phyloP scores from a whole-genome alignment of 768 basidiomycete genomes.

The Stropharia rugosoannulata region DNA sequence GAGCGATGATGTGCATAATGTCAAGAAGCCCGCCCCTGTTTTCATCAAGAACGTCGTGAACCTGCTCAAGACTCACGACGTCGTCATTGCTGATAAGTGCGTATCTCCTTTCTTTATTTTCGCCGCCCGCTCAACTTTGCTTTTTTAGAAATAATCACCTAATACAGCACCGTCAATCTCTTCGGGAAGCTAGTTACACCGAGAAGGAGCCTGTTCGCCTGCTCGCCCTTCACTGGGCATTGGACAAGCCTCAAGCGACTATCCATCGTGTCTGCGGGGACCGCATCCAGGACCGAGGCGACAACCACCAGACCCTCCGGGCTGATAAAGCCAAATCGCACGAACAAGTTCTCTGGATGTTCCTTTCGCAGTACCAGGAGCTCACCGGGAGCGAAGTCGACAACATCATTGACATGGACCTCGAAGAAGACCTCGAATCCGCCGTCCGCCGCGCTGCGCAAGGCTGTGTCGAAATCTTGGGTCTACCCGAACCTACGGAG shows the following conservation, averaged over 20 bases:
- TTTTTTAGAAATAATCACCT: constrained; percentile 83
- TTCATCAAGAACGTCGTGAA: constrained; percentile 74
- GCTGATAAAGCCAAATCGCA: constrained; percentile 65
- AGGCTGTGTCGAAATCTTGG: constrained; percentile 54
- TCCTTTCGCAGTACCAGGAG: constrained; percentile 63
- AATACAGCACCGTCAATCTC: constrained; percentile 68
- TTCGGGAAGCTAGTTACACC: constrained; percentile 53
- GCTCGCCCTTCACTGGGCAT: constrained; percentile 79
- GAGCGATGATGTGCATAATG: constrained; percentile 76
- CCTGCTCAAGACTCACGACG: constrained; percentile 59
- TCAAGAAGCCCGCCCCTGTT: constrained; percentile 66
- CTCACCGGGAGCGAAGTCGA: constrained; percentile 65
- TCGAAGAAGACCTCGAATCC: constrained; percentile 42
- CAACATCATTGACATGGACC: constrained; percentile 61
- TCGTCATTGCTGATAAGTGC: constrained; percentile 94
- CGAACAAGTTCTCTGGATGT: constrained; percentile 82
- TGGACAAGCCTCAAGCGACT: constrained; percentile 52
- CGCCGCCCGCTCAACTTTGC: neutral
- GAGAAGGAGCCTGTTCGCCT: constrained; percentile 61
- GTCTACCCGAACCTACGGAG: constrained; percentile 47
- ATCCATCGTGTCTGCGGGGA: constrained; percentile 77
- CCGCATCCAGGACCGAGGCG: constrained; percentile 73
- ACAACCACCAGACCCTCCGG: constrained; percentile 81
- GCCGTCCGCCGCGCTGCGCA: constrained; percentile 59
- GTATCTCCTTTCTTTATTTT: constrained; percentile 19